Base-by-base conservation (phyloP, 2,329 filamentous ascomycete species). In the Phaeosphaeria sp. region DNA sequence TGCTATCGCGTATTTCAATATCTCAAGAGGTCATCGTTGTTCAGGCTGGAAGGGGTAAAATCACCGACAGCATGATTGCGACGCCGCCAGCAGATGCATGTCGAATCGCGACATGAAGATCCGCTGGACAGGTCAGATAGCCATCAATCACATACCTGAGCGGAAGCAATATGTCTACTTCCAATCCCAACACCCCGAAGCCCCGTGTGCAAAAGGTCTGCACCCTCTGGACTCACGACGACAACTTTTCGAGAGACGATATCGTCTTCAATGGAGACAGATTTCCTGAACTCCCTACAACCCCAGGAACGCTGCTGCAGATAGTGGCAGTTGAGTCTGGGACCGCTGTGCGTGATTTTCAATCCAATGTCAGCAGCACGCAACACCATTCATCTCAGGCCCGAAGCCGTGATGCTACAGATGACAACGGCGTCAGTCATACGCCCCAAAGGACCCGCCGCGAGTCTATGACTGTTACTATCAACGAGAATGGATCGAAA, bases 251-350 rank as follows among this genome's bases (percentile, higher is more conserved):
- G 8, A 86, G 85, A 56, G 91, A 96, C 68, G 91, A 94, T 67
- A 88, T 95, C 45, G 82, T 95, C 21, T 84, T 96, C 69, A 95
- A 94, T 73, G 83, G 89, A 56, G 88, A 91, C 55, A 83, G 89
- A 17, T 86, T 94, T 57, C 85, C 87, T 52, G 83, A 85, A 63
- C 81, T 83, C 45, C 83, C 86, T 46, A 82, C 92, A 61, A 84
- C 84, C 55, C 81, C 87, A 0, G 91, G 90, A 24, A 85, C 86
- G 60, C 80, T 96, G 54, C 87, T 95, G 77, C 89, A 92, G 66
- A 89, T 96, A 54, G 82, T 89, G 21, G 83, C 88, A 6, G 72
- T 89, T 49, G 86, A 83, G 63, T 73, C 83, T 8, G 86, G 87
- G 18, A 76, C 71, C 46, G 78, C 74, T 43, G 72, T 77, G 36